Percentiles rank a stretch among this genome's conserved stretches.
Conservation (phyloP, 192 early-diverging fungal species). For the Coemansia sp. region DNA sequence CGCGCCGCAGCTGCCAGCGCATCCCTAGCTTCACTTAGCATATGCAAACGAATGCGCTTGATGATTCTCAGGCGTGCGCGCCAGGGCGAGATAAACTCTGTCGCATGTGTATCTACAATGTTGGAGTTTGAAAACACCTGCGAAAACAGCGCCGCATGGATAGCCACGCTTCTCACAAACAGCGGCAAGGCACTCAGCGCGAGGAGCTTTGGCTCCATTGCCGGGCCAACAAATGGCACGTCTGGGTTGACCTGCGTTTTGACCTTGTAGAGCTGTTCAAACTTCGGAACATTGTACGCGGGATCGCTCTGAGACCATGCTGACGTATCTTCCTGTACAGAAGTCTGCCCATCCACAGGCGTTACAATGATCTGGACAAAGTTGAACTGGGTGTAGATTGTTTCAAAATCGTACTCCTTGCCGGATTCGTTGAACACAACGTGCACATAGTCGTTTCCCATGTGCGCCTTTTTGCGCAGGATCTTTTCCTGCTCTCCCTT, state of each 20-base stretch:
- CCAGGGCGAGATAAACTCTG: slow-evolving; percentile 86
- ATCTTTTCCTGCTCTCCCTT: slow-evolving; percentile 69
- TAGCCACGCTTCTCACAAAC: slow-evolving; percentile 80
- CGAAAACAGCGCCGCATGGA: slow-evolving; percentile 88
- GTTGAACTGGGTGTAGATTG: slow-evolving; percentile 92
- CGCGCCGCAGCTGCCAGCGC: neutral
- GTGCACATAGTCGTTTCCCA: slow-evolving; percentile 96
- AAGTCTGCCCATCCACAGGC: slow-evolving; percentile 67
- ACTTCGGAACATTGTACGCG: neutral
- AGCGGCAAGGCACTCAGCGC: slow-evolving; percentile 71
- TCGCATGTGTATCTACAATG: slow-evolving; percentile 52
- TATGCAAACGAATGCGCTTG: slow-evolving; percentile 63
- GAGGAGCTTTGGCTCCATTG: slow-evolving; percentile 81
- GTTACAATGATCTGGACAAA: slow-evolving; percentile 93
- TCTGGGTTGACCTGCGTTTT: slow-evolving; percentile 68
- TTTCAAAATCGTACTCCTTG: slow-evolving; percentile 78
- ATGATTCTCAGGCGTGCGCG: slow-evolving; percentile 88
- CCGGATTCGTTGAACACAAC: slow-evolving; percentile 95
- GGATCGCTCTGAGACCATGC: slow-evolving; percentile 5
- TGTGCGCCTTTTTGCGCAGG: slow-evolving; percentile 92
- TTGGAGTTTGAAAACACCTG: slow-evolving; percentile 77
- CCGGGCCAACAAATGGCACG: slow-evolving; percentile 81
- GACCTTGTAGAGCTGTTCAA: slow-evolving; percentile 59
- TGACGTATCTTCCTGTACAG: slow-evolving; percentile 60
- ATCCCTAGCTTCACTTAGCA: slow-evolving; percentile 22